A percentile compares a stretch with the other conserved stretches of the same genome.
Conservation (phyloP, 2,329 filamentous ascomycete species). For the Diplodia corticola region DNA sequence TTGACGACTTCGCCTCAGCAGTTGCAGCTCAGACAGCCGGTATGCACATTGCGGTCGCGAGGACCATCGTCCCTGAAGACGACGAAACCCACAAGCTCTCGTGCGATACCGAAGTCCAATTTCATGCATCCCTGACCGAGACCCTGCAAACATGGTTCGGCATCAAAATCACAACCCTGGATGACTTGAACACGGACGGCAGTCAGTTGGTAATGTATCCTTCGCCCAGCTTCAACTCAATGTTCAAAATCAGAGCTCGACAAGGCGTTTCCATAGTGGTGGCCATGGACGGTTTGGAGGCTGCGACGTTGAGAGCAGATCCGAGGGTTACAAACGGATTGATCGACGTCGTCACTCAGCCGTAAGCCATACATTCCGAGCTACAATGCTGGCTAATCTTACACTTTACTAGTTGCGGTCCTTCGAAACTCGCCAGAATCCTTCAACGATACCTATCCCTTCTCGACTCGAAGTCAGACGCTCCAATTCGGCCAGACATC, state of each 20-base stretch:
- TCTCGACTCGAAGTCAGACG: not conserved
- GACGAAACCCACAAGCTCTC: not conserved
- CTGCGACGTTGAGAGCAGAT: not conserved
- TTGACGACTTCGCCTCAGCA: not conserved
- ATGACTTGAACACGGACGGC: not conserved
- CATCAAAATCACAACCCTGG: not conserved
- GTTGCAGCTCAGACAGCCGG: not conserved
- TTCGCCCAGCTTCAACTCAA: not conserved
- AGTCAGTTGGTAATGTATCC: not conserved
- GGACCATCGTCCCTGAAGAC: not conserved
- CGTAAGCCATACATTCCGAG: conserved; percentile 12
- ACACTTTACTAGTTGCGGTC: conserved; percentile 30
- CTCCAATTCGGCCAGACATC: not conserved
- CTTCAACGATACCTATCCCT: conserved; percentile 23
- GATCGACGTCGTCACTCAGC: conserved; percentile 40
- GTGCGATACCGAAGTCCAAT: not conserved
- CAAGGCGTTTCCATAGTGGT: not conserved
- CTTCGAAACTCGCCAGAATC: conserved; percentile 40
- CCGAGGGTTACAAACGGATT: conserved; percentile 21
- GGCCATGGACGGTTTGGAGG: conserved; percentile 5
- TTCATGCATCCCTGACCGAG: not conserved
- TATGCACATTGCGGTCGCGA: not conserved
- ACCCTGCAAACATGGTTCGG: not conserved
- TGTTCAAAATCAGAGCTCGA: not conserved
- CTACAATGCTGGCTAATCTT: too few relatives aligned